Conservation (phyloP, 2,329 filamentous ascomycete genomes). For the Alternaria ethzedia region DNA sequence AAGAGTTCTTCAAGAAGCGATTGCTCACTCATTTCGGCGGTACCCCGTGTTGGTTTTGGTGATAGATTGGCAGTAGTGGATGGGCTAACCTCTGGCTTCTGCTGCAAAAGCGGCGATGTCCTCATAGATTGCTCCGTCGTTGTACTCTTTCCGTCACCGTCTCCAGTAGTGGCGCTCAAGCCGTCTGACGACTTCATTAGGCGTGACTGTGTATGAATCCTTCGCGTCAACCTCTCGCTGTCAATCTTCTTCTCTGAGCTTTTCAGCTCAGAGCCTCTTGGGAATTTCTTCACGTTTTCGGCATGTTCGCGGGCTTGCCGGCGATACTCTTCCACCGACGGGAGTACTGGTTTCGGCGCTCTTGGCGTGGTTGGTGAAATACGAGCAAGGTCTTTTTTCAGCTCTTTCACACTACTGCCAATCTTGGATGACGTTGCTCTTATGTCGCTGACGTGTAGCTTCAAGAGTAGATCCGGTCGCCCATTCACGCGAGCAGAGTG, state of each 20-base stretch:
- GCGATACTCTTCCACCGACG: neutral
- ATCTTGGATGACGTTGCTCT: neutral
- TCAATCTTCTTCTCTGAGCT: slow-evolving; percentile 7
- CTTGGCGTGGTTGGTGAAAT: neutral
- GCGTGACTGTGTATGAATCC: slow-evolving; percentile 22
- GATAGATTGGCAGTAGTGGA: neutral
- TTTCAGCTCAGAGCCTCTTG: neutral
- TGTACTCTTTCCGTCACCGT: neutral
- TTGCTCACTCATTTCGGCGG: slow-evolving; percentile 27
- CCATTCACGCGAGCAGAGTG: neutral
- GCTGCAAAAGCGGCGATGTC: neutral
- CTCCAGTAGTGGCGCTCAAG: neutral
- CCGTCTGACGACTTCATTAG: slow-evolving; percentile 18
- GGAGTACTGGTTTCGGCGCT: neutral
- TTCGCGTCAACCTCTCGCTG: slow-evolving; percentile 16
- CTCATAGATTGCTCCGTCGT: neutral
- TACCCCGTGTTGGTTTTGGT: slow-evolving; percentile 3
- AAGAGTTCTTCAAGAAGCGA: slow-evolving; percentile 61
- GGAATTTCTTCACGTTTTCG: neutral
- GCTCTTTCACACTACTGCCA: neutral
- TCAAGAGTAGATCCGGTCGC: neutral
- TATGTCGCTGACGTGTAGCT: neutral
- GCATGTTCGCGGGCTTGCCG: neutral
- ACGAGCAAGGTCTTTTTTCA: neutral
- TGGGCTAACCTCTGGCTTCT: neutral